Percentiles rank a stretch among this genome's conserved stretches.
Conservation (phyloP, 1,284 basidiomycete species). For the Omphalotus olearius region DNA sequence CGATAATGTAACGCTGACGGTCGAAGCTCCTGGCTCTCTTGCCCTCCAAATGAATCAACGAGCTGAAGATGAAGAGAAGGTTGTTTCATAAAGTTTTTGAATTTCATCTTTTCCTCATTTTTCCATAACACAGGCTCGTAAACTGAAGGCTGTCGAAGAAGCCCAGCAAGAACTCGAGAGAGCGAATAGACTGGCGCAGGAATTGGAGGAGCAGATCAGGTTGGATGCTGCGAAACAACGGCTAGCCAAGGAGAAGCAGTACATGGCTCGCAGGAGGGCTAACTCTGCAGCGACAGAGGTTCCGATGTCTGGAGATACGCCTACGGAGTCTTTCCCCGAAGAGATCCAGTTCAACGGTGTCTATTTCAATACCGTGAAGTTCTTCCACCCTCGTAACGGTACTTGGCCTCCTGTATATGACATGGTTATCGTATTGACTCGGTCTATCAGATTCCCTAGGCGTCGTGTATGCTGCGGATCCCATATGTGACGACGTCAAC, state of each 20-base stretch:
- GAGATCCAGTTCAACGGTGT: constrained; percentile 57
- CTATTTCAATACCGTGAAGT: constrained; percentile 57
- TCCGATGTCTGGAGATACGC: constrained; percentile 44
- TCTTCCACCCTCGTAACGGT: constrained; percentile 69
- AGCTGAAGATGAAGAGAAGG: constrained; percentile 60
- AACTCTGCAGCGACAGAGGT: constrained; percentile 66
- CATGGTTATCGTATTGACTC: constrained; percentile 1
- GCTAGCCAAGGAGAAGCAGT: constrained; percentile 28
- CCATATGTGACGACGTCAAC: constrained; percentile 58
- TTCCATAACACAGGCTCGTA: constrained; percentile 30
- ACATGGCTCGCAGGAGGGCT: constrained; percentile 43
- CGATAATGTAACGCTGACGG: constrained; percentile 48
- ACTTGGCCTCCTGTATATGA: constrained; percentile 18
- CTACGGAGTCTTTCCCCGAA: constrained; percentile 55
- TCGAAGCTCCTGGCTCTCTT: constrained; percentile 61
- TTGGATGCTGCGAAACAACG: constrained; percentile 56
- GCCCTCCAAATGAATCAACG: constrained; percentile 72
- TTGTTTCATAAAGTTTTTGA: constrained; percentile 29
- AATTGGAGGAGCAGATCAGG: constrained; percentile 59
- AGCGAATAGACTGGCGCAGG: constrained; percentile 43
- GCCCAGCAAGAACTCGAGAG: constrained; percentile 42
- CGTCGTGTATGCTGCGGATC: constrained; percentile 65
- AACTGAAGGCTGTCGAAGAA: constrained; percentile 48
- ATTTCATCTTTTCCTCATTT: background rate
- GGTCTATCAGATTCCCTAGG: constrained; percentile 50